Evolutionary conservation across 148 eudicot species (phyloP), one percentile per base, ranked within the genome.

Genomic region (Vaccinium corymbosum): DNA sequence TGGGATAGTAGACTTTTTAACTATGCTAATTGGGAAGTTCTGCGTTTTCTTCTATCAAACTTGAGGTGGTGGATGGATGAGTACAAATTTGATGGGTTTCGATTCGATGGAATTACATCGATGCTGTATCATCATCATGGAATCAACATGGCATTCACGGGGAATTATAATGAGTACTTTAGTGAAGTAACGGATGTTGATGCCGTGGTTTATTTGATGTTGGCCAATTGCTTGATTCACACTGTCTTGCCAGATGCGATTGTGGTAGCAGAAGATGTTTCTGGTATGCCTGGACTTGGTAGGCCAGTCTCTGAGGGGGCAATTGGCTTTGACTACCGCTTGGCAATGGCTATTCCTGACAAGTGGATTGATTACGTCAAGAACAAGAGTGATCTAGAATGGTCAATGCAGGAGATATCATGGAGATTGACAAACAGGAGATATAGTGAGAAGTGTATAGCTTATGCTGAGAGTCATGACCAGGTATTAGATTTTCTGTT

Each of bases 391-490:
- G 98, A 94, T 84, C 89, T 88, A 66, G 94, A 94, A 75, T 94
- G 97, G 97, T 91, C 94, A 52, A 93, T 97, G 99, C 85, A 85
- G 81, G 99, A 95, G 81, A 90, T 97, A 87, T 86, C 90, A 64
- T 72, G 87, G 88, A 93, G 90, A 86, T 89, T 95, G 92, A 95
- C 99, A 68, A 95, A 97, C 73, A 88, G 99, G 90, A 92, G 99
- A 91, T 95, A 94, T 86, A 92, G 93, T 46, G 98, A 97, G 89
- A 95, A 95, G 85, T 95, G 98, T 88, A 81, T 97, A 78, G 94
- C 99, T 81, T 97, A 97, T 89, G 99, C 99, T 48, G 99, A 97
- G 92, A 94, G 98, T 87, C 99, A 95, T 87, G 99, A 97, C 86
- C 99, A 97, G 95, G 98, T 96, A 85, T 71, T 66, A 51, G 32